phyloP scores from a whole-genome alignment of 306 rosid genomes.

The Vigna nakashimae region DNA sequence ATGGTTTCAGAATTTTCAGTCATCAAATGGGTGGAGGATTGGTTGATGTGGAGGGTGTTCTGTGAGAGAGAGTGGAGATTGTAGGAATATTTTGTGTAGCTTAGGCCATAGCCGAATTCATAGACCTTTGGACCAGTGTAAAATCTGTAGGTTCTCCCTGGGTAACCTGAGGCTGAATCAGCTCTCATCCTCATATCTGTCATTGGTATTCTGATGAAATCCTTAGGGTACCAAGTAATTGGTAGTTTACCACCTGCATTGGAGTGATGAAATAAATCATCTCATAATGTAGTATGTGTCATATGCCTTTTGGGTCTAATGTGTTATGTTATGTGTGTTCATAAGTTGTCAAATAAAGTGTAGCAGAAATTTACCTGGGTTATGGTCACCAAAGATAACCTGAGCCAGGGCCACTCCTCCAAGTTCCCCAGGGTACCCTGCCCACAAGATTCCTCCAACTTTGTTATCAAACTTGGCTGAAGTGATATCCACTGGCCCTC shows the following conservation, averaged over 20 bases:
- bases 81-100: conserved; percentile 77
- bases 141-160: conserved; percentile 87
- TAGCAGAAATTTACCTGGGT: conserved; percentile 67
- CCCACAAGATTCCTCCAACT: conserved; percentile 91
- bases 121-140: conserved; percentile 73
- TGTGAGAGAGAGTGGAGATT: conserved; percentile 54
- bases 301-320: no score
- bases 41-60: conserved; percentile 60
- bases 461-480: conserved; percentile 61
- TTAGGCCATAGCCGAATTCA: conserved; percentile 87
- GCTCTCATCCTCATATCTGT: conserved; percentile 98
- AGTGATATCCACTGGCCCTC: conserved; percentile 87
- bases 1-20: conserved; percentile 52
- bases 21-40: conserved; percentile 48
- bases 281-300: background rate
- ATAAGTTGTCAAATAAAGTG: background rate
- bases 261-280: background rate
- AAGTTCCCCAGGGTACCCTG: conserved; percentile 91
- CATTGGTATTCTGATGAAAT: conserved; percentile 73
- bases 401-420: conserved; percentile 86
- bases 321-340: background rate
- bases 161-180: conserved; percentile 68
- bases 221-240: conserved; percentile 82
- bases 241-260: conserved; percentile 92
- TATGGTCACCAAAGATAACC: conserved; percentile 86